phyloP scores from a whole-genome alignment of 345 rosid species.

The Toxicodendron radicans region DNA sequence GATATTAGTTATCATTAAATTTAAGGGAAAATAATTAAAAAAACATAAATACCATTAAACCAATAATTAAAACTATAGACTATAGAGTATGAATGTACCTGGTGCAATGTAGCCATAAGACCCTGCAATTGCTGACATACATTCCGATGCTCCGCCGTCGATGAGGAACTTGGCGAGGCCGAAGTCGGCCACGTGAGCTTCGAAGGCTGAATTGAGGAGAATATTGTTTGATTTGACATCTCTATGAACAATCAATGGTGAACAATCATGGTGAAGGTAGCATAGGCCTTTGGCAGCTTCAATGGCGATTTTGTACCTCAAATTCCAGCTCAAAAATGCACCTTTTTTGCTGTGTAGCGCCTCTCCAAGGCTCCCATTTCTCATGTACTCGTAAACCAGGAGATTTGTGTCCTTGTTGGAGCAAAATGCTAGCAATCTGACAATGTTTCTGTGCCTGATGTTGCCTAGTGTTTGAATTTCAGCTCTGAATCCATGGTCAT shows the following conservation, averaged over 20 bases:
- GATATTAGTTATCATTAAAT: not conserved
- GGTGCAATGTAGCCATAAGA: conserved; percentile 84
- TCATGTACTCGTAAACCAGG: conserved; percentile 69
- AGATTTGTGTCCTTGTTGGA: conserved; percentile 63
- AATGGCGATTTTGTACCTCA: conserved; percentile 58
- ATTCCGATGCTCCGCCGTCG: conserved; percentile 55
- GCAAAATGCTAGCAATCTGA: conserved; percentile 63
- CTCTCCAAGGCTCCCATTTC: conserved; percentile 70
- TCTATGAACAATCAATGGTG: conserved; percentile 62
- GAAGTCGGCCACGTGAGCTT: conserved; percentile 77
- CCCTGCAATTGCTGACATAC: conserved; percentile 78
- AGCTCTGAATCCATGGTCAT: conserved; percentile 62
- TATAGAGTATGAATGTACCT: conserved; percentile 30
- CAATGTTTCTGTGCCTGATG: conserved; percentile 71
- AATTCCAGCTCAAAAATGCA: conserved; percentile 50
- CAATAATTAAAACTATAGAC: not conserved
- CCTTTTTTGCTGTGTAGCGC: conserved; percentile 63
- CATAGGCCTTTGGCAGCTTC: conserved; percentile 79
- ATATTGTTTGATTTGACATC: conserved; percentile 81
- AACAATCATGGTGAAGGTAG: conserved; percentile 77
- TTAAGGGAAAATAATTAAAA: not conserved
- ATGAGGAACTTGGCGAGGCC: conserved; percentile 69
- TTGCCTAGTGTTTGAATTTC: conserved; percentile 67
- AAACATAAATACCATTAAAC: not conserved
- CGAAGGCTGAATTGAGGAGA: conserved; percentile 56